phyloP scores from a whole-genome alignment of 345 rosid species.

The Turnera subulata region DNA sequence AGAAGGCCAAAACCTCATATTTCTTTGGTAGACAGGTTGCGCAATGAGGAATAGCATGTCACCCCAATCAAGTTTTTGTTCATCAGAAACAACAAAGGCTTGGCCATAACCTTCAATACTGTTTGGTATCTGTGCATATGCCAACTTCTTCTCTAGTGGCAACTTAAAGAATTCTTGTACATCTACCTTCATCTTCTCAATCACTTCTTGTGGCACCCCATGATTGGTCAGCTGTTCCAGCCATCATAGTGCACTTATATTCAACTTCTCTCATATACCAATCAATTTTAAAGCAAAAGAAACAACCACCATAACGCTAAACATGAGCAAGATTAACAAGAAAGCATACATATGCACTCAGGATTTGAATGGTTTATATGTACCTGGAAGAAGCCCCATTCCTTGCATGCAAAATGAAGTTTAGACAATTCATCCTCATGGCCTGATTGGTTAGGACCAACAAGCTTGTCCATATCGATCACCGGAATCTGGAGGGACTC shows the following conservation, averaged over 20 bases:
- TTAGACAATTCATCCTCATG: constrained; percentile 28
- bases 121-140: constrained; percentile 30
- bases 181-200: constrained; percentile 37
- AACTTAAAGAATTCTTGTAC: constrained; percentile 33
- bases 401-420: constrained; percentile 50
- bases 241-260: not conserved
- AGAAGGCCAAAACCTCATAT: constrained; percentile 33
- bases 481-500: constrained; percentile 32
- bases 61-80: constrained; percentile 53
- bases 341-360: no score
- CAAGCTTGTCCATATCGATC: constrained; percentile 37
- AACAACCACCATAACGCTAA: not conserved
- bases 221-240: constrained; percentile 38
- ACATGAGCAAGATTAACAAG: not conserved
- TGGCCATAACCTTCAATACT: constrained; percentile 51
- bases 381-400: constrained; percentile 67
- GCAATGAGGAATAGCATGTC: constrained; percentile 43
- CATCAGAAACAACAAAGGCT: constrained; percentile 45
- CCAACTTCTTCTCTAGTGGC: constrained; percentile 40
- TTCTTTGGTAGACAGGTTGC: constrained; percentile 25
- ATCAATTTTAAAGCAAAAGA: not conserved
- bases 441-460: not conserved
- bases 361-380: no score
- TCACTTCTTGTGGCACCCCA: constrained; percentile 28
- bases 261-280: not conserved